Conservation (phyloP, 2,329 filamentous ascomycete genomes). For the Incumbomyces delicatus region DNA sequence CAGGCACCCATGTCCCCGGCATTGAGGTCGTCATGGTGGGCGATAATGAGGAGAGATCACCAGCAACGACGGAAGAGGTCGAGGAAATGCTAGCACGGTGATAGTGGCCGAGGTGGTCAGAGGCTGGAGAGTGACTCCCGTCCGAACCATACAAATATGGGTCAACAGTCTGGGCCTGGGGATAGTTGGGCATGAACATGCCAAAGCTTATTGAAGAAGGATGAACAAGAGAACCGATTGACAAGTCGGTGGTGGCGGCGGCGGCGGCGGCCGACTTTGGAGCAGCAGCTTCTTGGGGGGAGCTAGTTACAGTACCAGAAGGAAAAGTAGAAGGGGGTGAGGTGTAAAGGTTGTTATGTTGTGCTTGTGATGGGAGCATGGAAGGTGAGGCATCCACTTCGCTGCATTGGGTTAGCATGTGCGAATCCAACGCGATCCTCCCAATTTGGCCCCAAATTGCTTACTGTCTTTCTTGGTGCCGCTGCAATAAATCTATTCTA, state of each 20-base stretch:
- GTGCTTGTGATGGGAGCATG: background rate
- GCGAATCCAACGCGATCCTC: background rate
- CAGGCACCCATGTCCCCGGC: conserved; percentile 16
- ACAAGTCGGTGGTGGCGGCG: conserved; percentile 17
- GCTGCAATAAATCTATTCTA: conserved; percentile 36
- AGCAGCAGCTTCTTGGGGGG: conserved; percentile 14
- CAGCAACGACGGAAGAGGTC: conserved; percentile 18
- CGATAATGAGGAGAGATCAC: conserved; percentile 17
- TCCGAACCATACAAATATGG: conserved; percentile 21
- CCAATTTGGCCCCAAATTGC: conserved; percentile 16
- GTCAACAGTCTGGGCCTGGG: conserved; percentile 16
- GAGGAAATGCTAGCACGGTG: conserved; percentile 22
- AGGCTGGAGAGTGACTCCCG: conserved; percentile 21
- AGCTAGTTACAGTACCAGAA: conserved; percentile 15
- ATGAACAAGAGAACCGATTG: conserved; percentile 21
- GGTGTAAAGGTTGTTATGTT: conserved; percentile 8
- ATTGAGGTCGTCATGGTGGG: conserved; percentile 17
- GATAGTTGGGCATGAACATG: conserved; percentile 13
- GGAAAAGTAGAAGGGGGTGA: conserved; percentile 17
- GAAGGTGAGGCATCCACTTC: conserved; percentile 4
- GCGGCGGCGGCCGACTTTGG: conserved; percentile 18
- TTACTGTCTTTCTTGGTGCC: conserved; percentile 43
- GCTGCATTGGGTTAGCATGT: conserved; percentile 5
- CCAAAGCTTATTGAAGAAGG: conserved; percentile 14
- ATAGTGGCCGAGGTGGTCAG: conserved; percentile 17